These are phyloP conservation scores for Schizosaccharomyces lindneri DNA, from an alignment of 805 yeast genomes.

Conservation along the genomic window DNA sequence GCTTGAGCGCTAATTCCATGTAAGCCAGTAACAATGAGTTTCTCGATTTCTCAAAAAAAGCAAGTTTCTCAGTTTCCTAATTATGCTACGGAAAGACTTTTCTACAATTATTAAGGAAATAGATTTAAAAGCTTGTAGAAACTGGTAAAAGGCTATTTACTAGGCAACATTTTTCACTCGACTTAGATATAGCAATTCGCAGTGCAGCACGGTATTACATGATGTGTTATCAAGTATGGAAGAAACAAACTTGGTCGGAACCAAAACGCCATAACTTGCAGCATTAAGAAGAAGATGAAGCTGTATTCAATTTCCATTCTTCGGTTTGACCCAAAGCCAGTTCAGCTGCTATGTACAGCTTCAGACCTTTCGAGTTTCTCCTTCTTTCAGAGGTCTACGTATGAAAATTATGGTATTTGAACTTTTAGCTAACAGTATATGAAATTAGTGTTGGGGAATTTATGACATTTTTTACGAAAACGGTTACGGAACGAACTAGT, in stretches of 20 bases:
- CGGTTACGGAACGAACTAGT: constrained; percentile 68
- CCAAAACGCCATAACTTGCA: neutral
- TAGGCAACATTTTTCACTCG: too few species aligned
- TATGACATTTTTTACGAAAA: constrained; percentile 79
- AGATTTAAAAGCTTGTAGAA: too few species aligned
- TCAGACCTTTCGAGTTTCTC: constrained; percentile 68
- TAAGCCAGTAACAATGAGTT: neutral
- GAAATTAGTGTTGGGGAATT: constrained; percentile 49
- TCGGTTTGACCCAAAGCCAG: constrained; percentile 28
- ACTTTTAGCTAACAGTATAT: neutral
- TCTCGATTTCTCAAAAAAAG: too few species aligned
- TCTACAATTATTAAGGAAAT: too few species aligned
- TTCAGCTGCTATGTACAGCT: constrained; percentile 50
- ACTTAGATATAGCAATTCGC: too few species aligned
- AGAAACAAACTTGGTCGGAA: neutral
- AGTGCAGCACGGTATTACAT: too few species aligned
- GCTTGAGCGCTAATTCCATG: neutral
- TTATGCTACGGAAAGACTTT: too few species aligned
- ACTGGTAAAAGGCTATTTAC: too few species aligned
- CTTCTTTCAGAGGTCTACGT: constrained; percentile 26
- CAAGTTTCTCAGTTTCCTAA: too few species aligned
- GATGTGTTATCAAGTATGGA: neutral
- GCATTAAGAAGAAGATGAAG: constrained; percentile 32
- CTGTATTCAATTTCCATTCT: constrained; percentile 73
- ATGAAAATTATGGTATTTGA: neutral